Percentiles rank a stretch among this genome's conserved stretches.
Evolutionary conservation across 164 flowering plant genomes (phyloP).

Genomic region (Kingdonia uniflora): DNA sequence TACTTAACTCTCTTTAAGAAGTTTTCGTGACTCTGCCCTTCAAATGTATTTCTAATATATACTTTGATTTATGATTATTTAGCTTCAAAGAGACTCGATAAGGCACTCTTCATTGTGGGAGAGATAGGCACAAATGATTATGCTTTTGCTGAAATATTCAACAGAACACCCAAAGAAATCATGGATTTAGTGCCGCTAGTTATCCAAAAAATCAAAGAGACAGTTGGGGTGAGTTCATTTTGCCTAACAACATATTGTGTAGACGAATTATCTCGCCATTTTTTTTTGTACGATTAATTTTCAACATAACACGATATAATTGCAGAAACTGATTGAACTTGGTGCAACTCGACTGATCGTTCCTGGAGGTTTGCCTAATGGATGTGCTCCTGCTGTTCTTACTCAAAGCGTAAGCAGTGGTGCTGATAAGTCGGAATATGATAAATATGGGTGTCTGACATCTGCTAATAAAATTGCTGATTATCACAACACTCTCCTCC

Average conservation of each 20-base stretch:
- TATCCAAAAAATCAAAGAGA: too few relatives aligned
- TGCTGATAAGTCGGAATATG: too few relatives aligned
- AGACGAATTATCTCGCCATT: background rate
- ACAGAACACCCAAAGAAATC: background rate
- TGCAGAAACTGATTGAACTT: constrained; percentile 1
- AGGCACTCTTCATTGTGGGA: constrained; percentile 3
- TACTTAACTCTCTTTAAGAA: too few relatives aligned
- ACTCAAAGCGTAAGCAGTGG: too few relatives aligned
- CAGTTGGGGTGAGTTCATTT: too few relatives aligned
- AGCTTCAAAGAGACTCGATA: too few relatives aligned
- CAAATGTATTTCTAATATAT: too few relatives aligned
- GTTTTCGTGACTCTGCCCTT: too few relatives aligned
- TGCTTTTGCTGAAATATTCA: background rate
- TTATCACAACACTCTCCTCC: background rate
- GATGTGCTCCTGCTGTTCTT: background rate
- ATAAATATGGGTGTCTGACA: background rate
- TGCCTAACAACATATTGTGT: background rate
- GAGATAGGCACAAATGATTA: constrained; percentile 8
- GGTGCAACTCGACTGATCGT: constrained; percentile 5
- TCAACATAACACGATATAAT: too few relatives aligned
- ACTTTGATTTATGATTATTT: too few relatives aligned
- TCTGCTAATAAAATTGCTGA: background rate
- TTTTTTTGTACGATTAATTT: too few relatives aligned
- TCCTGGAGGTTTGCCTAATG: background rate
- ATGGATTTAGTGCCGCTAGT: background rate